These are phyloP conservation scores for Rhizopogon sp. DNA, from an alignment of 768 basidiomycete species.

Conservation along the genomic window DNA sequence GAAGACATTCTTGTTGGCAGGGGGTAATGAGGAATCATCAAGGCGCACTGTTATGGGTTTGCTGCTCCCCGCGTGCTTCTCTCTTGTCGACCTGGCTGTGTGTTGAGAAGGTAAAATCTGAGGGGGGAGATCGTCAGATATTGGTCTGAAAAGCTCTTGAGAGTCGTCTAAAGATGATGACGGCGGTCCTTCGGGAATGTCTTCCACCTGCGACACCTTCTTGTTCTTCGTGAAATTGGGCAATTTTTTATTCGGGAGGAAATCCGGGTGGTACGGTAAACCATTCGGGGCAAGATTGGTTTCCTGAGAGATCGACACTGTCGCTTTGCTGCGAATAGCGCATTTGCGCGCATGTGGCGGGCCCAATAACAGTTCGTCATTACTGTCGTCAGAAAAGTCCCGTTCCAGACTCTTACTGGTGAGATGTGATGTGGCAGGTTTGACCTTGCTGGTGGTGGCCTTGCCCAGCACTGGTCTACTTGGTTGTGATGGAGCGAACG, in stretches of 20 bases:
- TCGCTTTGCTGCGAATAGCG: slow-evolving; percentile 7
- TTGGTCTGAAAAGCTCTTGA: slow-evolving; percentile 17
- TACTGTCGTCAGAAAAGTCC: slow-evolving; percentile 15
- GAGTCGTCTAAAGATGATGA: slow-evolving; percentile 19
- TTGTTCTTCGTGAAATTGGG: slow-evolving; percentile 36
- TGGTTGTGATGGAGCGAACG: slow-evolving; percentile 11
- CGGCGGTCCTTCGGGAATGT: slow-evolving; percentile 8
- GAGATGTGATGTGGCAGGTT: neutral
- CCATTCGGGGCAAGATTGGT: slow-evolving; percentile 13
- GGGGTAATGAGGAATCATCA: too few relatives aligned
- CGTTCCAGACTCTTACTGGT: neutral
- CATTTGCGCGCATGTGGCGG: slow-evolving; percentile 9
- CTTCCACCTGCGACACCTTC: slow-evolving; percentile 1
- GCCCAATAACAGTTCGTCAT: slow-evolving; percentile 22
- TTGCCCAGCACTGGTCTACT: neutral
- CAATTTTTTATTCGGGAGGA: slow-evolving; percentile 11
- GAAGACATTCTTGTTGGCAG: too few relatives aligned
- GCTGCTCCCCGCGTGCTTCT: neutral
- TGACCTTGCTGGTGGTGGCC: slow-evolving; percentile 10
- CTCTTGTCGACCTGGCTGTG: neutral
- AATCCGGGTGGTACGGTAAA: slow-evolving; percentile 19
- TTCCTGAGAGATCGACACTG: neutral
- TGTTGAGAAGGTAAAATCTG: neutral
- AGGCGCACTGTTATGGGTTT: too few relatives aligned
- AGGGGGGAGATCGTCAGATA: slow-evolving; percentile 13